Conservation (phyloP, 495 filamentous ascomycete species). For the Antarctomyces pellizariae region DNA sequence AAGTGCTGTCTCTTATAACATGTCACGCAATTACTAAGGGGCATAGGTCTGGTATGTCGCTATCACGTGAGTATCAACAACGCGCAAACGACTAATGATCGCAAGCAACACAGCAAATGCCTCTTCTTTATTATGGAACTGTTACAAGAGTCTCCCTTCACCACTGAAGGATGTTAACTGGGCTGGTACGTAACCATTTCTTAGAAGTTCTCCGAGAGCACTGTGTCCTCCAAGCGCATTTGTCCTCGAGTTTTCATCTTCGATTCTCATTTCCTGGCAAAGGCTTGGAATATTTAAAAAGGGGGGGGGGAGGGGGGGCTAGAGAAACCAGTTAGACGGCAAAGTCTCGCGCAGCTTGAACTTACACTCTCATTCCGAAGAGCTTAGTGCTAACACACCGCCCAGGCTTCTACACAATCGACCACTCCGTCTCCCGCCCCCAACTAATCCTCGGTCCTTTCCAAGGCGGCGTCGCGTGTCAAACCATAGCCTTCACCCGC, state of each 20-base stretch:
- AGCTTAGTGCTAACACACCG: background rate
- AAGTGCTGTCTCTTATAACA: slow-evolving; percentile 8
- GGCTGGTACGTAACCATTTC: slow-evolving; percentile 31
- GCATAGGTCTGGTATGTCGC: slow-evolving; percentile 12
- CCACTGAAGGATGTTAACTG: slow-evolving; percentile 62
- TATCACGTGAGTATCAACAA: background rate
- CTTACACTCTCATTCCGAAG: background rate
- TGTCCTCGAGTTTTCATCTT: background rate
- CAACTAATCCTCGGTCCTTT: slow-evolving; percentile 68
- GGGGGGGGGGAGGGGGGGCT: no score
- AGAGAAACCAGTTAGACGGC: no score
- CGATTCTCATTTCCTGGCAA: background rate
- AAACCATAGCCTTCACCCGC: slow-evolving; percentile 53
- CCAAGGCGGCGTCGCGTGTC: slow-evolving; percentile 72
- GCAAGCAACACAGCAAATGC: slow-evolving; percentile 64
- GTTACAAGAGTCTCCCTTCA: slow-evolving; percentile 50
- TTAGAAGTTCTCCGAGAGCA: no score
- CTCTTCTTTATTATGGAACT: slow-evolving; percentile 71
- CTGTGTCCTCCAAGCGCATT: background rate
- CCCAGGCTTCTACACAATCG: slow-evolving; percentile 57
- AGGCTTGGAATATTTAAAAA: background rate
- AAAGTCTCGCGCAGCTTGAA: no score
- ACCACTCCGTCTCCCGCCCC: slow-evolving; percentile 26
- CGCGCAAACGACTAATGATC: slow-evolving; percentile 2
- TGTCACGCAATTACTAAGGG: slow-evolving; percentile 6